Base-by-base conservation (phyloP, 495 filamentous ascomycete genomes). In the Neurospora cerealis region DNA sequence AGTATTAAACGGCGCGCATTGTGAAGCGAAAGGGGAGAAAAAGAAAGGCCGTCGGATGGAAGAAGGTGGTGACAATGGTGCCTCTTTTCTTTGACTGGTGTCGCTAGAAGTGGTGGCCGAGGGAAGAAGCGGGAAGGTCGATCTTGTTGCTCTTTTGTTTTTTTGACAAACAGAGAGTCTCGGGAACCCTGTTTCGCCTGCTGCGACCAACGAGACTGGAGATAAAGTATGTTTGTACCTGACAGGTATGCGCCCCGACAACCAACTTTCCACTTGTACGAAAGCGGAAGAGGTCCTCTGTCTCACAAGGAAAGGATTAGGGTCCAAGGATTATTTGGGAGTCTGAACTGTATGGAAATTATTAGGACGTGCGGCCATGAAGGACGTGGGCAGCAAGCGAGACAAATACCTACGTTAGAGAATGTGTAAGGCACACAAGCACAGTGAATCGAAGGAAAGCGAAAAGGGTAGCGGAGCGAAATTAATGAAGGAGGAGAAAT, bases 1-100 rank as follows among this genome's bases (percentile, higher is more conserved):
- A 73, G 73, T 70, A 78, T 77, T 75, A 75, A 74, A 73, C 54
- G 37, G 38, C 28, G 19, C 70, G 74, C 76, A 77, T 77, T 71
- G 69, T 74, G 76, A 74, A 74, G 34, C 46, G 36, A 69, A 13
- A 24, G 4, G 4, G 39, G 5, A 41, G 40, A 60, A 41, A 21
- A 74, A 15, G 54, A 71, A 71, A 69, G 39, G 46, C 28, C 28
- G 54, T 19, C 54, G 54, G 54, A 62, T 62, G 24, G 28, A 19
- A 62, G 54, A 34, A 62, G 28, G 24, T 62, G 28, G 54, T 62
- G 54, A 66, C 19, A 48, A 69, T 6, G 24, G 34, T 13, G 34
- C 32, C 60, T 70, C 60, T 46, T 74, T 69, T 60, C 69, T 74
- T 74, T 75, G 32, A 69, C 54, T 66, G 28, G 28, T 66, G 15